Evolutionary conservation across 2,329 filamentous ascomycete genomes (phyloP).

Genomic region (Fragosphaeria purpurea): DNA sequence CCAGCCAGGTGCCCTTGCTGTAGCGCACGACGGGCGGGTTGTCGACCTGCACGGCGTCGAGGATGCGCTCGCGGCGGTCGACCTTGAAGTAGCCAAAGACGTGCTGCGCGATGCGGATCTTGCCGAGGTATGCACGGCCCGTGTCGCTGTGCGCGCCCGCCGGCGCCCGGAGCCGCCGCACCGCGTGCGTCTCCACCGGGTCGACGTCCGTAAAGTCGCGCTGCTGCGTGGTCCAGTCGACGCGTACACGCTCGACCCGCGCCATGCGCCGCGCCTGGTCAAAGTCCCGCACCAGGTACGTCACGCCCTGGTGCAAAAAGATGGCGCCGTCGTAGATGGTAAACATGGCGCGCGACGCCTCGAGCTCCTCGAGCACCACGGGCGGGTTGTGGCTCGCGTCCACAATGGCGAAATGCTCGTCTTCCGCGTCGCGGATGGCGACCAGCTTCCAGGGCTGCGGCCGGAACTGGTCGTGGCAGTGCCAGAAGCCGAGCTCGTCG

Average conservation of each 20-base stretch:
- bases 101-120: constrained; percentile 74
- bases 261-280: constrained; percentile 71
- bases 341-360: constrained; percentile 88
- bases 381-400: constrained; percentile 79
- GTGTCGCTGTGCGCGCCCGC: background rate
- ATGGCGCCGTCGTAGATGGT: constrained; percentile 96
- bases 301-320: constrained; percentile 90
- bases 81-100: constrained; percentile 98
- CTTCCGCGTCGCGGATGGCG: constrained; percentile 75
- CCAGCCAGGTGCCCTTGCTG: constrained; percentile 91
- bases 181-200: constrained; percentile 81
- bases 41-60: constrained; percentile 87
- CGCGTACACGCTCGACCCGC: constrained; percentile 76
- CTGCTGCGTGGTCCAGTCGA: constrained; percentile 91
- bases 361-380: constrained; percentile 85
- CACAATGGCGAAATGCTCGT: constrained; percentile 83
- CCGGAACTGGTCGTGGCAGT: constrained; percentile 80
- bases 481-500: constrained; percentile 74
- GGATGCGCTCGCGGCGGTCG: constrained; percentile 72
- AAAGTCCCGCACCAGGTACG: constrained; percentile 86
- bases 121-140: constrained; percentile 67
- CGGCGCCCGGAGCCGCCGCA: constrained; percentile 44
- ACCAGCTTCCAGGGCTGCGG: constrained; percentile 76
- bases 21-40: constrained; percentile 81
- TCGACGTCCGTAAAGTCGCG: constrained; percentile 92